Base-by-base conservation (phyloP, 2,329 filamentous ascomycete species). In the Colletotrichum sp. region DNA sequence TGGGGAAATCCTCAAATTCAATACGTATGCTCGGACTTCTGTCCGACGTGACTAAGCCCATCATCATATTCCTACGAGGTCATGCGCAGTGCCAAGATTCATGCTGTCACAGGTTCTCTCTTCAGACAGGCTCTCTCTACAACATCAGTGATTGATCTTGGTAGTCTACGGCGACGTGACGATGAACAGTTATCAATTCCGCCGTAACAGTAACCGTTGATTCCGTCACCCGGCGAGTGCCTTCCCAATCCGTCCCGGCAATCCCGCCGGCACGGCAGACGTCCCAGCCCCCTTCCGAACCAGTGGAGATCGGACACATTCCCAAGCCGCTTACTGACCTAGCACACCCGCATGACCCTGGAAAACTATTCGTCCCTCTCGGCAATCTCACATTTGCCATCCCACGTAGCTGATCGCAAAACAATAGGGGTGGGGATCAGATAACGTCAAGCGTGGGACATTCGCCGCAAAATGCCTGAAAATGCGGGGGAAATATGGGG, bases 371-470 rank as follows among this genome's bases (percentile, higher is more conserved):
- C 32, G 39, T 30, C 18, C 16, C 12, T n/a, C 26, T 70, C 71
- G 57, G 16, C n/a, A 64, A 74, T 74, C 36, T 32, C 9, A 18
- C n/a, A 12, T 49, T 36, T 18, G 21, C 30, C 34, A 32, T 63
- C 52, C 64, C 39, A 18, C 15, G 24, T 3, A 49, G 21, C 64
- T 52, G 39, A 28, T 36, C 21, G 9, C 16, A 55, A 1, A 64
- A 28, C 12, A 28, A 9, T n/a, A 21, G 16, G 13, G n/a, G 55
- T 69, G 59, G 34, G 36, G 55, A 39, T 30, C 44, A n/a, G 34
- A 57, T 28, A 36, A 64, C 64, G 67, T 74, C 67, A 74, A 69
- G 57, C 57, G 57, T 34, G 66, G 59, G 66, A 30, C 57, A 69
- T 44, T 63, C 57, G 71, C 55, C 8, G 67, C 71, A 52, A 63